A percentile compares a stretch with the other conserved stretches of the same genome.
Conservation (phyloP, 306 rosid species). For the Potentilla sterilis region DNA sequence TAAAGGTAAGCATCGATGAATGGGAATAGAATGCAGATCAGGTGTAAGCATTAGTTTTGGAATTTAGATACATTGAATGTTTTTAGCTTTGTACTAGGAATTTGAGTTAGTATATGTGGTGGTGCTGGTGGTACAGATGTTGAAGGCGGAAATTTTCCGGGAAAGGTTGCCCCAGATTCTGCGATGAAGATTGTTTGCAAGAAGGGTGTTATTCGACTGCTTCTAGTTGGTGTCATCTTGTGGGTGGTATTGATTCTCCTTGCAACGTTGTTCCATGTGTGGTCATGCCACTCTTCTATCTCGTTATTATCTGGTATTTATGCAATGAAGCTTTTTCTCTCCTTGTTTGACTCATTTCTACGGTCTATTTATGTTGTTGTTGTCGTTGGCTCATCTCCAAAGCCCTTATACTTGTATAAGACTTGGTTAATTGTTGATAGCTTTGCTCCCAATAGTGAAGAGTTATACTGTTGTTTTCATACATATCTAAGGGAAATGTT, state of each 20-base stretch:
- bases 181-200: constrained; percentile 82
- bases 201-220: constrained; percentile 82
- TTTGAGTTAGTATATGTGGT: constrained; percentile 18
- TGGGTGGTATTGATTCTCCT: constrained; percentile 88
- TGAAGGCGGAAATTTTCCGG: constrained; percentile 54
- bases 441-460: neutral
- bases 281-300: constrained; percentile 89
- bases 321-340: constrained; percentile 17
- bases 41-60: neutral
- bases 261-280: constrained; percentile 77
- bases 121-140: constrained; percentile 54
- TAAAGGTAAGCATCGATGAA: constrained; percentile 25
- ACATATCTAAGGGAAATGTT: neutral
- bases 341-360: constrained; percentile 16
- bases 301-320: constrained; percentile 71
- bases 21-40: neutral
- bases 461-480: neutral
- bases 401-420: neutral
- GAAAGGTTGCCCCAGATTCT: constrained; percentile 60
- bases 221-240: constrained; percentile 82
- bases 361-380: neutral
- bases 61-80: constrained; percentile 3
- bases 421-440: neutral
- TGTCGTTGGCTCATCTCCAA: neutral
- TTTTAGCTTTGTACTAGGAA: constrained; percentile 13